A percentile compares a stretch with the other conserved stretches of the same genome.
Evolutionary conservation across 164 flowering plant species (phyloP).

Genomic region (Nymphaea thermarum): DNA sequence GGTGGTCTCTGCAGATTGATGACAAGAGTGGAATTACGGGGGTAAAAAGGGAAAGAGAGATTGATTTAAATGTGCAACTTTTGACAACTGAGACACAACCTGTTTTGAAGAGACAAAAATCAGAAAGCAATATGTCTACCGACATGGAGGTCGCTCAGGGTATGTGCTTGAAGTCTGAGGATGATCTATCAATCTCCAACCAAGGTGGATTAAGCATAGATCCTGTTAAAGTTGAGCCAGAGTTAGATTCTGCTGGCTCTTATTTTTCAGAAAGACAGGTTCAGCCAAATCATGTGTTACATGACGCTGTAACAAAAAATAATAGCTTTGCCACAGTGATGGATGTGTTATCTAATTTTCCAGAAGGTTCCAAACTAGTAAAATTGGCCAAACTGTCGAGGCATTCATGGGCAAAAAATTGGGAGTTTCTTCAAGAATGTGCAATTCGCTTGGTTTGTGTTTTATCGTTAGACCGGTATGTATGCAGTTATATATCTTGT

Average conservation of each 20-base stretch:
- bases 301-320: constrained; percentile 15
- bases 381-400: constrained; percentile 55
- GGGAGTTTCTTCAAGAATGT: constrained; percentile 94
- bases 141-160: neutral
- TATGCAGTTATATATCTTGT: neutral
- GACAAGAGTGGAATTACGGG: constrained; percentile 5
- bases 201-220: constrained; percentile 20
- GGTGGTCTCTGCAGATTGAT: constrained; percentile 16
- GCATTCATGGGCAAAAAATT: constrained; percentile 68
- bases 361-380: constrained; percentile 42
- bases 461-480: constrained; percentile 86
- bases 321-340: constrained; percentile 14
- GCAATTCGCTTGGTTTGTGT: constrained; percentile 90
- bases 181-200: constrained; percentile 13
- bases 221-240: constrained; percentile 42
- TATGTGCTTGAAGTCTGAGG: neutral
- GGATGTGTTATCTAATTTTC: constrained; percentile 18
- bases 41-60: constrained; percentile 47
- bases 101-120: constrained; percentile 43
- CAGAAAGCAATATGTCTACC: constrained; percentile 8
- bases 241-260: constrained; percentile 13
- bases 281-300: constrained; percentile 12
- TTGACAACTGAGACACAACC: constrained; percentile 41
- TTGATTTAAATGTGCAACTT: constrained; percentile 68
- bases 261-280: constrained; percentile 12